phyloP scores from a whole-genome alignment of 208 protist species.

The Trypanosoma cruzi region DNA sequence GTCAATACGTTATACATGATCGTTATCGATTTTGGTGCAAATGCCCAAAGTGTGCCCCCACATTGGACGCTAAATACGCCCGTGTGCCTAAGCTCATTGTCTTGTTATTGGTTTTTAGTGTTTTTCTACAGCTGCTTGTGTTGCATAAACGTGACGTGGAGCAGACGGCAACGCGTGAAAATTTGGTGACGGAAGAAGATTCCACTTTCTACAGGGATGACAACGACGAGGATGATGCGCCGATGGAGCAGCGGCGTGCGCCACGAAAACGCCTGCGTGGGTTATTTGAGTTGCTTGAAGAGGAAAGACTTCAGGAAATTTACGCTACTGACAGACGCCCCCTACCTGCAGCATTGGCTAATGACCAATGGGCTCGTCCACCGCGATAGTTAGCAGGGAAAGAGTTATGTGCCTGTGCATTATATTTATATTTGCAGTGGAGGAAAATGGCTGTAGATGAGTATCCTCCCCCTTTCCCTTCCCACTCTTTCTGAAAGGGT shows the following conservation, averaged over 20 bases:
- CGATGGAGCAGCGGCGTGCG: too few relatives aligned
- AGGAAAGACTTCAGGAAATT: slow-evolving; percentile 36
- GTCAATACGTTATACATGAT: slow-evolving; percentile 92
- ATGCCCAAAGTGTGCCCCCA: slow-evolving; percentile 80
- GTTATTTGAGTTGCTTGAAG: slow-evolving; percentile 62
- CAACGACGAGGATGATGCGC: not conserved
- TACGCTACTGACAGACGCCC: slow-evolving; percentile 31
- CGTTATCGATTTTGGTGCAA: slow-evolving; percentile 91
- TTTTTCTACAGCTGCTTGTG: slow-evolving; percentile 69
- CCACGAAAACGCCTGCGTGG: slow-evolving; percentile 18
- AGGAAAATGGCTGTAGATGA: too few relatives aligned
- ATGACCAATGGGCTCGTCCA: slow-evolving; percentile 22
- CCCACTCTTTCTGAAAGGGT: too few relatives aligned
- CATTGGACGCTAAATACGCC: slow-evolving; percentile 65
- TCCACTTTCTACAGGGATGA: not conserved
- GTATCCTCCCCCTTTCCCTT: not conserved
- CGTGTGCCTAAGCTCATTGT: slow-evolving; percentile 53
- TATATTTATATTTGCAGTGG: too few relatives aligned
- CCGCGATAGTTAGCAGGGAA: slow-evolving; percentile 20
- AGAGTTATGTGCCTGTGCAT: too few relatives aligned
- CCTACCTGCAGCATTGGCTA: slow-evolving; percentile 12
- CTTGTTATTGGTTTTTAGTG: slow-evolving; percentile 45
- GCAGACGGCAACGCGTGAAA: slow-evolving; percentile 30
- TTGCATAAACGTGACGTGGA: slow-evolving; percentile 49
- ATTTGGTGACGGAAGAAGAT: slow-evolving; percentile 19